Evolutionary conservation across 2,329 filamentous ascomycete genomes (phyloP), one percentile per base, ranked within the genome.

Genomic region (Lasiodiplodia hormozganensis): DNA sequence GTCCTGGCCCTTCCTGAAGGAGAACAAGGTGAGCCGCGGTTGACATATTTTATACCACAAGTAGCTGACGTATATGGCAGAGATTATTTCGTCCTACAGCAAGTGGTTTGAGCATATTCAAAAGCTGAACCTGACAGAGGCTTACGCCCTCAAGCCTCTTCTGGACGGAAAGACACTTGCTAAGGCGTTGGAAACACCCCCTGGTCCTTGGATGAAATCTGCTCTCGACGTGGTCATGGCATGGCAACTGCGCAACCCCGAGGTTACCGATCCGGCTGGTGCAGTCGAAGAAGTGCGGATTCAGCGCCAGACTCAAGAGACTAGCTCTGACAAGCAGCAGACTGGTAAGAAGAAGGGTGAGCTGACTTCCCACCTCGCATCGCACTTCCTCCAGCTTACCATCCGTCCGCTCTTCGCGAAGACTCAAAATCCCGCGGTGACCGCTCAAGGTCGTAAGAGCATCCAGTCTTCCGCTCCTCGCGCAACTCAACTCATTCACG

Each of bases 231-330:
- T 94, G 4, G 92, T 93, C 70, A 87, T 96, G 79, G 89, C 89
- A 70, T 98, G 94, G 94, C 96, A 98, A 79, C 85, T 98, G 65
- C 87, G 92, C 47, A 89, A 98, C 75, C 93, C 94, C 0, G 84
- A 84, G 4, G 83, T 82, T 68, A 87, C 85, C 3, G 90, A 94
- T 70, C 80, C 85, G 36, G 74, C 75, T 38, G 76, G 77, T 67
- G 83, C 82, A 16, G 82, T 85, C 62, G 79, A 82, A 72, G 81
- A 81, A 70, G 82, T 85, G 53, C 79, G 79, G 68, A n/a, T 64
- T 38, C 51, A 64, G 2, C 57, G 38, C 25, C 28, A 53, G 23
- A 36, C 40, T 73, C 73, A 73, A 68, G 73, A 74, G 58, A 73
- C 70, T 71, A 60, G 67, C 43, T 62, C 38, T 28, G 68, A 6